Conservation (phyloP, 441 rosid genomes). For the Flueggea neowawraea region DNA sequence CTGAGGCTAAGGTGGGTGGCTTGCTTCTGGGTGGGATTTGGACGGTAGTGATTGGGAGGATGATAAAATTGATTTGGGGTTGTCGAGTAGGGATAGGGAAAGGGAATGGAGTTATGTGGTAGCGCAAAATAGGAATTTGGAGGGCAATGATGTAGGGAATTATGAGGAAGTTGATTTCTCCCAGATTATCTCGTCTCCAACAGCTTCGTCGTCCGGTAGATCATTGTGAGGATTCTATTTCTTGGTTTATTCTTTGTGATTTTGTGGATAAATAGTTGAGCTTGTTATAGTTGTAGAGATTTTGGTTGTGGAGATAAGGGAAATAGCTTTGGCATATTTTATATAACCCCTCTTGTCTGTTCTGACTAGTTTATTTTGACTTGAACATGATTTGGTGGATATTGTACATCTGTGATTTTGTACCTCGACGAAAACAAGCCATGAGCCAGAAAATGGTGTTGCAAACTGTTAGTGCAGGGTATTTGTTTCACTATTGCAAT, state of each 20-base stretch:
- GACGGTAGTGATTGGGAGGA: slow-evolving; percentile 25
- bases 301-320: too few species aligned
- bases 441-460: too few species aligned
- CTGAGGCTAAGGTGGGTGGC: slow-evolving; percentile 82
- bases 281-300: not conserved
- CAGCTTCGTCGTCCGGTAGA: slow-evolving; percentile 52
- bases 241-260: not conserved
- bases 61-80: slow-evolving; percentile 5
- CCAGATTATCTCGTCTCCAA: slow-evolving; percentile 21
- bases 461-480: too few species aligned
- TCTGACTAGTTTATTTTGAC: too few species aligned
- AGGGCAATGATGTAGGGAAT: slow-evolving; percentile 15
- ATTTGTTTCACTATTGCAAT: not conserved
- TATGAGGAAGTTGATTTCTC: slow-evolving; percentile 22
- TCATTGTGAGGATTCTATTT: slow-evolving; percentile 55
- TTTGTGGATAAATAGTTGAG: slow-evolving; percentile 5
- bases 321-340: too few species aligned
- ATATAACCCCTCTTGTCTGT: too few species aligned
- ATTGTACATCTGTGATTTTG: too few species aligned
- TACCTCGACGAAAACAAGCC: too few species aligned
- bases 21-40: slow-evolving; percentile 81
- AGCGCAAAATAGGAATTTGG: slow-evolving; percentile 17
- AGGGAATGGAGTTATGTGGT: slow-evolving; percentile 16
- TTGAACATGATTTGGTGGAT: too few species aligned
- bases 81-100: slow-evolving; percentile 14